These are phyloP conservation scores for Neofusicoccum kwambonambiense DNA, from an alignment of 2,329 filamentous ascomycete species.

Conservation along the genomic window DNA sequence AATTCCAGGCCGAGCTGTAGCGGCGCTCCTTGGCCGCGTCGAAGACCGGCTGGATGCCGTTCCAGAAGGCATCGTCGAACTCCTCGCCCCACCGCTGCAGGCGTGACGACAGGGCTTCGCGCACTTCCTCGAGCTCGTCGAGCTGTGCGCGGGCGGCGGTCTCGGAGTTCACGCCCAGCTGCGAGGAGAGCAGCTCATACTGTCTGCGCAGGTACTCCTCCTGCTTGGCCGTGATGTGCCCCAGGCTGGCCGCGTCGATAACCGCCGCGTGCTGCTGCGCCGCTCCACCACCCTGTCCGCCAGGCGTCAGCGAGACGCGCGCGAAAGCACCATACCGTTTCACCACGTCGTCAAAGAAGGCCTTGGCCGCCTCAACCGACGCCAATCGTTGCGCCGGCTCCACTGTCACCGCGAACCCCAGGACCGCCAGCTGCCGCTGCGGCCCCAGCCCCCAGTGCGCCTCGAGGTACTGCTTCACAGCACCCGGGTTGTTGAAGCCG, in stretches of 20 bases:
- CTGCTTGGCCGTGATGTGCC: conserved; percentile 20
- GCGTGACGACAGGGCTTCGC: too few species aligned
- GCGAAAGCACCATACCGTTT: too few species aligned
- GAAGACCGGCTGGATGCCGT: conserved; percentile 24
- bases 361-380: background rate
- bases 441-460: conserved; percentile 19
- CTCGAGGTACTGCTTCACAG: conserved; percentile 19
- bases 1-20: conserved; percentile 25
- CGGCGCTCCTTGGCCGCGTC: conserved; percentile 21
- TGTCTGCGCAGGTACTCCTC: conserved; percentile 20
- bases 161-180: conserved; percentile 20
- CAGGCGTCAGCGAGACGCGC: too few species aligned
- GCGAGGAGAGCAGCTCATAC: conserved; percentile 20
- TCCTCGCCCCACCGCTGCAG: conserved; percentile 22
- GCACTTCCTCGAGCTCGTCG: conserved; percentile 18
- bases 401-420: conserved; percentile 18
- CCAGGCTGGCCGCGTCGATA: conserved; percentile 20
- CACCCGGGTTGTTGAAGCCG: conserved; percentile 16
- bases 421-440: conserved; percentile 21
- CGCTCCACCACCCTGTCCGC: too few species aligned
- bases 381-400: conserved; percentile 20
- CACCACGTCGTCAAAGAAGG: too few species aligned
- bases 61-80: conserved; percentile 22
- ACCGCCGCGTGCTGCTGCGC: too few species aligned
- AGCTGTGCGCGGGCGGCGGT: conserved; percentile 20